These are phyloP conservation scores for Mortierella sp. DNA, from an alignment of 371 early-diverging fungal genomes.

Conservation along the genomic window DNA sequence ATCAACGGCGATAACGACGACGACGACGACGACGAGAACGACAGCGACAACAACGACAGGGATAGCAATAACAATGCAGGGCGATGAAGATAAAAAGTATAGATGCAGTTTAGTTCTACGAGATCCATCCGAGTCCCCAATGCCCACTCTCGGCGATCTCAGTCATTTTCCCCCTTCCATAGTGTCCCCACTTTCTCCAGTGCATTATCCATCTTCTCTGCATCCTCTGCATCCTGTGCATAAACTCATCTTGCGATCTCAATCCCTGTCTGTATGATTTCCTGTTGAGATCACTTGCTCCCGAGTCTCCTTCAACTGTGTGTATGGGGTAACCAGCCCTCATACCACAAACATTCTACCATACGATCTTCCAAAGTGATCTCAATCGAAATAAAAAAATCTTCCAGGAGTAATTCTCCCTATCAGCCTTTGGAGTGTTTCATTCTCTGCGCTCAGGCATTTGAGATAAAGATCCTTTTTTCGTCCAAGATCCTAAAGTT, in stretches of 20 bases:
- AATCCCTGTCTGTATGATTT: conserved; percentile 1
- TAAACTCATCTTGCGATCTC: not conserved
- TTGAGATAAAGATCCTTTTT: not conserved
- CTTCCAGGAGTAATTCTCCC: not conserved
- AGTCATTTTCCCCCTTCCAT: not conserved
- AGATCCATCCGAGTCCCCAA: conserved; percentile 7
- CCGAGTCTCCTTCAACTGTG: not conserved
- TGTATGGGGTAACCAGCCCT: not conserved
- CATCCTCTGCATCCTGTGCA: conserved; percentile 4
- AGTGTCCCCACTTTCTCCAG: not conserved
- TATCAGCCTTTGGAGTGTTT: not conserved
- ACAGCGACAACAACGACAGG: not conserved
- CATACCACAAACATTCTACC: not conserved
- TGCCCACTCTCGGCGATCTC: conserved; percentile 4
- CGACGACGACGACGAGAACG: not conserved
- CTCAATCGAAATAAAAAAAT: not conserved
- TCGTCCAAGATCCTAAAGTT: not conserved
- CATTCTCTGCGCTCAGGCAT: not conserved
- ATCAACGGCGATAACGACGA: not conserved
- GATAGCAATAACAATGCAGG: not conserved
- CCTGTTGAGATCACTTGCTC: not conserved
- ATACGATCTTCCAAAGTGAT: not conserved
- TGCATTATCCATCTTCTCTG: conserved; percentile 6
- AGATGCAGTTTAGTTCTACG: conserved; percentile 11
- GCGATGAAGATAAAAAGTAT: conserved; percentile 13